These are phyloP conservation scores for Plectranthus barbatus DNA, from an alignment of 257 asterid genomes.

Conservation along the genomic window DNA sequence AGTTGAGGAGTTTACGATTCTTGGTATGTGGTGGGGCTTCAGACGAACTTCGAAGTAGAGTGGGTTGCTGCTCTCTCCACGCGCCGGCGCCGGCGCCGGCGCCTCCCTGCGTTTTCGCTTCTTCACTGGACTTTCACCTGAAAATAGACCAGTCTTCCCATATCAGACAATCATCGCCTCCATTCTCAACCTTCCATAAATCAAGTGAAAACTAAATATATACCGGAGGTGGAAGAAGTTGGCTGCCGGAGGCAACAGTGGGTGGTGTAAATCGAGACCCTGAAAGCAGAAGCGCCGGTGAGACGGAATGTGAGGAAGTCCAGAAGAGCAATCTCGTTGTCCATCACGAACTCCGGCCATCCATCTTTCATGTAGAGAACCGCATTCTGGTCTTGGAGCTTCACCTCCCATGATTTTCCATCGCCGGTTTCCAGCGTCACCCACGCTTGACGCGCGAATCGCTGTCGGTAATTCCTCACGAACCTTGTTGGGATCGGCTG, in stretches of 20 bases:
- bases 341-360: background rate
- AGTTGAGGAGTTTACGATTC: constrained; percentile 11
- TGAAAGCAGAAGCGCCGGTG: background rate
- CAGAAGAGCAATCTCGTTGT: background rate
- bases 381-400: background rate
- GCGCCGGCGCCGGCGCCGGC: too few species aligned
- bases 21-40: background rate
- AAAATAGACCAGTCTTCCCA: too few species aligned
- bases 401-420: background rate
- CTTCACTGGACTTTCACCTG: too few species aligned
- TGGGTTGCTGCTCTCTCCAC: background rate
- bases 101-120: too few species aligned
- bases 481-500: background rate
- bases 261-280: background rate
- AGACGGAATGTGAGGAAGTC: background rate
- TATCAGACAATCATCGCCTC: too few species aligned
- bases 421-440: background rate
- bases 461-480: background rate
- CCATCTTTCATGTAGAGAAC: background rate
- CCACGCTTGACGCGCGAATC: background rate
- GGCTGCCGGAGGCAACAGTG: background rate
- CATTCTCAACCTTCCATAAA: too few species aligned
- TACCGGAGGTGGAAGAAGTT: too few species aligned
- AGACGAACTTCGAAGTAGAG: background rate
- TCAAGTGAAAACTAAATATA: too few species aligned